Base-by-base conservation (phyloP, 768 basidiomycete genomes). In the Boletus rubescentipes region DNA sequence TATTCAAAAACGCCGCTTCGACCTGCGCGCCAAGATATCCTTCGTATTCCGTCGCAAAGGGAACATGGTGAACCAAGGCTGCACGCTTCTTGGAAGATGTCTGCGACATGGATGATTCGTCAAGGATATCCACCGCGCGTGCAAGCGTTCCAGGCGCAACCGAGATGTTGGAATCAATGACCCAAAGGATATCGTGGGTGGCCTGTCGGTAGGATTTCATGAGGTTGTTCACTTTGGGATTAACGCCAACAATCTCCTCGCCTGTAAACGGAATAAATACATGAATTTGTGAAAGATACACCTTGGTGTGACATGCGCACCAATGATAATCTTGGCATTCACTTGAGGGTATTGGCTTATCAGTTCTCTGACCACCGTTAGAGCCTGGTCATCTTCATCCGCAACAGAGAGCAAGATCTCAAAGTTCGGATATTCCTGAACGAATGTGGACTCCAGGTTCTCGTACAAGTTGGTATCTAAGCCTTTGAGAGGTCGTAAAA, bases 161-260 rank as follows among this genome's bases (percentile, higher is more conserved):
- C 53, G 85, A 81, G 47, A 98, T 83, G 60, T 96, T 96, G n/a
- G 96, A 97, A 70, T 99, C 97, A 46, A 98, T 79, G 30, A 98
- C 89, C 95, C 95, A 99, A 46, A 98, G 74, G 45, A 98, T 89
- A 65, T 98, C 93, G 66, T 97, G 77, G 50, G 79, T 73, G 0
- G 96, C 97, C 65, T 83, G 74, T 41, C 78, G 77, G 69, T 94
- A 98, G 14, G 95, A 81, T 32, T 85, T 85, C 57, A 94, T 79
- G 43, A 99, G 86, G 71, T 98, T 98, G 76, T 98, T 98, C 63
- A 98, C 88, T 77, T 98, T 98, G 1, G 97, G 97, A 62, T 99
- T 99, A 26, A 92, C 85, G 6, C 96, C 95, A 18, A 96, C 87
- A 42, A 80, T 68, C 57, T 90, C 85, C 63, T 91, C 87, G 44